Evolutionary conservation across 2,329 filamentous ascomycete genomes (phyloP).

Genomic region (Microcyclosporella mali): DNA sequence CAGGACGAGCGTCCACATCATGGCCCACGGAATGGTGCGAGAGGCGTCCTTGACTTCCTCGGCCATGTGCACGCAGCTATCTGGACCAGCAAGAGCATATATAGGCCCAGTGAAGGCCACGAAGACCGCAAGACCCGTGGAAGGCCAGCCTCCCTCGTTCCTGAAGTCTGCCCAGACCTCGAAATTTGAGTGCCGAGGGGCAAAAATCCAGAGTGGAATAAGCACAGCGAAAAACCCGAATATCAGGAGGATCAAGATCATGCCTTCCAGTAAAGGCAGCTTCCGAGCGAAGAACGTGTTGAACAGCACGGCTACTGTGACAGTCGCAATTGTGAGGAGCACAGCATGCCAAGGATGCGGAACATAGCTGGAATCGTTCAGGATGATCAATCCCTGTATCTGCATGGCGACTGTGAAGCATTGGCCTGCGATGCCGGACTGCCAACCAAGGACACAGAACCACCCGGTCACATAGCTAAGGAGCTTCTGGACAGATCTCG

Average conservation of each 20-base stretch:
- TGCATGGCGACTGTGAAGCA: conserved; percentile 41
- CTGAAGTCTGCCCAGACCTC: conserved; percentile 24
- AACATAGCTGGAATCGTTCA: conserved; percentile 39
- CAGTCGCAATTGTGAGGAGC: conserved; percentile 31
- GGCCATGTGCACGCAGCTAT: conserved; percentile 21
- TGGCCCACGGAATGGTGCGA: conserved; percentile 32
- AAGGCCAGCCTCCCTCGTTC: conserved; percentile 21
- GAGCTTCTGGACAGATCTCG: conserved; percentile 36
- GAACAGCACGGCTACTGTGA: conserved; percentile 20
- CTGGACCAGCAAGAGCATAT: conserved; percentile 20
- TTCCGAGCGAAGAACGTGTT: conserved; percentile 25
- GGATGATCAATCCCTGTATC: conserved; percentile 41
- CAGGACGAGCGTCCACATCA: conserved; percentile 37
- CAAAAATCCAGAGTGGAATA: conserved; percentile 29
- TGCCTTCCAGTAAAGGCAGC: conserved; percentile 25
- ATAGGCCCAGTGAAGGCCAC: conserved; percentile 21
- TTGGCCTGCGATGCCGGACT: conserved; percentile 36
- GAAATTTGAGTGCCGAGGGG: conserved; percentile 16
- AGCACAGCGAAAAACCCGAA: conserved; percentile 29
- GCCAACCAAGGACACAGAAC: conserved; percentile 38
- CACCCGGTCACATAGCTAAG: conserved; percentile 40
- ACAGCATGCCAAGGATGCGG: conserved; percentile 42
- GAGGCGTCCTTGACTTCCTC: conserved; percentile 30
- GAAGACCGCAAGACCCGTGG: conserved; percentile 23
- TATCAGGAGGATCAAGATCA: conserved; percentile 26